Conservation (phyloP, 2,329 filamentous ascomycete species). For the Ascochyta lentis region DNA sequence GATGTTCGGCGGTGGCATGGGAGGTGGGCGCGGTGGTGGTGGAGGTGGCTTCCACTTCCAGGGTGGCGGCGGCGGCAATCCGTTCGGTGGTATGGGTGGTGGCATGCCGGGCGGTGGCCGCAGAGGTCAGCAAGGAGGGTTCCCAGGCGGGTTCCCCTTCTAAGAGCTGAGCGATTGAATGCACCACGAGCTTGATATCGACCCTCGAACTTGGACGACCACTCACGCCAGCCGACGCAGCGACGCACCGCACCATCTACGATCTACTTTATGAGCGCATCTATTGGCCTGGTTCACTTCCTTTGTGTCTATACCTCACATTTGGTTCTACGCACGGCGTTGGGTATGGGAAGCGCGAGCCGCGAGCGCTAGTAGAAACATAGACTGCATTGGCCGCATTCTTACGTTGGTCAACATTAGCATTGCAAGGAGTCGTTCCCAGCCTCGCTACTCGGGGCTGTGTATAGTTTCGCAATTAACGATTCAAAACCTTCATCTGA, state of each 20-base stretch:
- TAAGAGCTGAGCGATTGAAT: constrained; percentile 10
- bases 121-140: constrained; percentile 27
- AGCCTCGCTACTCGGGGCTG: constrained; percentile 7
- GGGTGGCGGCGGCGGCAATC: constrained; percentile 52
- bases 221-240: not conserved
- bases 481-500: not conserved
- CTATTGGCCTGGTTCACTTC: constrained; percentile 15
- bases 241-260: constrained; percentile 12
- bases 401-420: constrained; percentile 20
- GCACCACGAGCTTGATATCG: not conserved
- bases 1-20: constrained; percentile 55
- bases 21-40: constrained; percentile 51
- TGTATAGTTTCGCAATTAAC: constrained; percentile 10
- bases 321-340: constrained; percentile 33
- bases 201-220: not conserved
- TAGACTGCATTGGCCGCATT: constrained; percentile 26
- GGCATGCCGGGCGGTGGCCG: constrained; percentile 43
- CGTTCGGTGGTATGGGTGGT: constrained; percentile 44
- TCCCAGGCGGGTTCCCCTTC: constrained; percentile 37
- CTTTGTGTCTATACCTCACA: constrained; percentile 32
- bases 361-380: constrained; percentile 18
- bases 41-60: constrained; percentile 59
- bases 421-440: constrained; percentile 30
- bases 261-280: constrained; percentile 18
- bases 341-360: constrained; percentile 37